These are phyloP conservation scores for Pisolithus sp. DNA, from an alignment of 768 basidiomycete genomes.

Conservation along the genomic window DNA sequence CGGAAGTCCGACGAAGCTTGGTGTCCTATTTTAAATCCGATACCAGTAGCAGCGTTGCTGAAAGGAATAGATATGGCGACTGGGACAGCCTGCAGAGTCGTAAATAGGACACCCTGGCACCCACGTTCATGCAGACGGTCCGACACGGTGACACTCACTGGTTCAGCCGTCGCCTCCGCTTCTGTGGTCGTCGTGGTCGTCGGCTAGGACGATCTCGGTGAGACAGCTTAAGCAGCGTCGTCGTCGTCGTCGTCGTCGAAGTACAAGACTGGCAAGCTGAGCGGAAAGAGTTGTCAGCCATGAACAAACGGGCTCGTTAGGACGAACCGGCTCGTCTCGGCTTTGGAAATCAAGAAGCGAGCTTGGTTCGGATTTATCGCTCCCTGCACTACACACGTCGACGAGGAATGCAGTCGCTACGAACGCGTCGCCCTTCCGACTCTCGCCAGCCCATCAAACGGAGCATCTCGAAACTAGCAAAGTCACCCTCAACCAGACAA, in stretches of 20 bases:
- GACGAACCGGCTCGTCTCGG: too few species aligned
- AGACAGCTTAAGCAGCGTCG: too few species aligned
- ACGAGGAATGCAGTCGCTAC: slow-evolving; percentile 45
- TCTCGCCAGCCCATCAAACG: slow-evolving; percentile 32
- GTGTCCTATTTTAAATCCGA: background rate
- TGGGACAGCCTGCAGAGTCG: background rate
- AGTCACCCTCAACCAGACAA: slow-evolving; percentile 24
- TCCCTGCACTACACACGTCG: too few species aligned
- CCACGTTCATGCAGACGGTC: background rate
- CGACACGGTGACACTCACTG: background rate
- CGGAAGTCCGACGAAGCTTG: background rate
- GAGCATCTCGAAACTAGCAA: slow-evolving; percentile 26
- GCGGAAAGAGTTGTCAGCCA: too few species aligned
- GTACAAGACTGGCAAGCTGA: too few species aligned
- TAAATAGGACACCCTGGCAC: background rate
- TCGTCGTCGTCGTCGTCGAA: too few species aligned
- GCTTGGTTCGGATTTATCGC: too few species aligned
- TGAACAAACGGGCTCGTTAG: too few species aligned
- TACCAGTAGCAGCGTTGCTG: background rate
- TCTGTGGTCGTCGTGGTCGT: too few species aligned
- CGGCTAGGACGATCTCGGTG: too few species aligned
- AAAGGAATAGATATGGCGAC: background rate
- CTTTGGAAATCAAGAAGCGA: too few species aligned
- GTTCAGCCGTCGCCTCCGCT: too few species aligned
- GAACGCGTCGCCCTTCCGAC: slow-evolving; percentile 45